Base-by-base conservation (phyloP, 129 eudicot species). In the Tagetes patula region DNA sequence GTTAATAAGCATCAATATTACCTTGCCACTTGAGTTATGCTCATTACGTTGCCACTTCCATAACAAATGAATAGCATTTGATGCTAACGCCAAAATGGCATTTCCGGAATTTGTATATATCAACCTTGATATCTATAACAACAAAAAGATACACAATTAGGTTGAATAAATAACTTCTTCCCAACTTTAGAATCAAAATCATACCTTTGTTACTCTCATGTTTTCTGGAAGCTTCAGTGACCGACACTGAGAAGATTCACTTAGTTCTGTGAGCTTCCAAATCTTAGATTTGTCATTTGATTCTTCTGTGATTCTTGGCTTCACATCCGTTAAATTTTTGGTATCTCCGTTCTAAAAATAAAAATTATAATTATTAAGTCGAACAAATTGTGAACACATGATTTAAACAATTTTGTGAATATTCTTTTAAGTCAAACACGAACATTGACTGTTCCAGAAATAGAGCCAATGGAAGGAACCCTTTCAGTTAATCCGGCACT, bases 1-100 rank as follows among this genome's bases (percentile, higher is more conserved):
- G 58, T 8, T 52, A 52, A 5, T 52, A 52, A 20, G 27, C 27
- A 20, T 20, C 27, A 20, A 20, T 20, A 59, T 32, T 76, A 92
- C 98, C 95, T 87, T 93, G 55, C 96, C 98, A 75, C 84, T 83
- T 30, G 88, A 60, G 79, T 87, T 89, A 20, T 88, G 89, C 10
- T 93, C 98, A 77, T 77, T 89, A 31, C 96, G 81, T 54, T 89
- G 98, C 98, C 98, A 93, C 77, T 93, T 93, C 98, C 98, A 93
- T 8, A 93, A 87, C 59, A 84, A 72, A 81, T 93, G 98, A 79
- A 89, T 80, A 12, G 98, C 98, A 80, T 93, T 93, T 70, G 91
- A 87, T 5, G 98, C 96, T 67, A 93, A 86, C 3, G 98, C 98
- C 83, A 93, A 62, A 50, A 93, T 82, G 42, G 96, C 98, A 63